Conservation (phyloP, 108 stramenopile species). For the Epithemia pelagica region DNA sequence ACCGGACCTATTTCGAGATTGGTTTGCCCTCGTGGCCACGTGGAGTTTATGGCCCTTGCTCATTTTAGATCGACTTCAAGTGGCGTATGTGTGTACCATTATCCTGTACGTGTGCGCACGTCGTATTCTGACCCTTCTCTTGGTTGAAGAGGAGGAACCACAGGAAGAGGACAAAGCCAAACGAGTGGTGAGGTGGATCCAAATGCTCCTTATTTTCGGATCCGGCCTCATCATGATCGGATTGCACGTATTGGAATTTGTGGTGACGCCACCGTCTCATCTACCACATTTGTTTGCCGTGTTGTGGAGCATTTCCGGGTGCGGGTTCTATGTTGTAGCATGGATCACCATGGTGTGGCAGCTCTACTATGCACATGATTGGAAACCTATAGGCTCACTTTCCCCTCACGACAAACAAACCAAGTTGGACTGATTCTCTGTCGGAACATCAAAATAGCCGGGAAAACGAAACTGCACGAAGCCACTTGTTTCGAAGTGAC, state of each 20-base stretch:
- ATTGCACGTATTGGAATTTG: conserved; percentile 41
- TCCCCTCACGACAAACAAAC: background rate
- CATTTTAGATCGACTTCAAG: conserved; percentile 53
- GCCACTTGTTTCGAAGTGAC: too few relatives aligned
- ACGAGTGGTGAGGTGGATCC: background rate
- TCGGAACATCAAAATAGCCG: too few relatives aligned
- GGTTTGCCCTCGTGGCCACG: conserved; percentile 56
- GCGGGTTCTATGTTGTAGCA: conserved; percentile 47
- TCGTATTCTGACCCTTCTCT: background rate
- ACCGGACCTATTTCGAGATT: conserved; percentile 54
- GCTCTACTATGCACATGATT: background rate
- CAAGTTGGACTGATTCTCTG: background rate
- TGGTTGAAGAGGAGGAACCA: conserved; percentile 2
- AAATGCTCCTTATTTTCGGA: conserved; percentile 4
- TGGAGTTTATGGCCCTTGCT: conserved; percentile 76
- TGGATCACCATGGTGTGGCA: conserved; percentile 21
- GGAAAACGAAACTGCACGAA: too few relatives aligned
- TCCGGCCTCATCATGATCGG: conserved; percentile 36
- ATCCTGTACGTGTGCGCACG: conserved; percentile 39
- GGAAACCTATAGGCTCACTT: background rate
- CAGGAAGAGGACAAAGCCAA: conserved; percentile 4
- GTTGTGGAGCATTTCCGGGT: conserved; percentile 66
- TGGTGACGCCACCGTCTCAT: conserved; percentile 30
- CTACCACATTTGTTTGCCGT: conserved; percentile 75
- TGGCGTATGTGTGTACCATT: conserved; percentile 52